Percentiles rank a stretch among this genome's conserved stretches.
Evolutionary conservation across 2,329 filamentous ascomycete genomes (phyloP).

Genomic region (Calonectria pauciramosa): DNA sequence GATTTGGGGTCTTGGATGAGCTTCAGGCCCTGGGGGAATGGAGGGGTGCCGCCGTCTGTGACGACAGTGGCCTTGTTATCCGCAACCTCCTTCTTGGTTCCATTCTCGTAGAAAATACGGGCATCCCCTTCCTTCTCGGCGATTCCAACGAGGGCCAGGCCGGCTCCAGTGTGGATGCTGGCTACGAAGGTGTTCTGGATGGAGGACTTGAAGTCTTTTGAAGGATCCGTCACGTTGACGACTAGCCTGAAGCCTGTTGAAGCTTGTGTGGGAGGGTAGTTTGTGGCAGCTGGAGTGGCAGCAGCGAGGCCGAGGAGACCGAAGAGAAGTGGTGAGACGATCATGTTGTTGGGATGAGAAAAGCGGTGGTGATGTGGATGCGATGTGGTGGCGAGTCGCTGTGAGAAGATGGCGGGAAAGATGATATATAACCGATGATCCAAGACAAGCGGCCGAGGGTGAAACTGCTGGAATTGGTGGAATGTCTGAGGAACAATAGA

Average conservation of each 20-base stretch:
- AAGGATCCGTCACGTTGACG: conserved; percentile 59
- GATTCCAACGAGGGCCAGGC: conserved; percentile 55
- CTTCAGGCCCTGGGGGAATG: conserved; percentile 54
- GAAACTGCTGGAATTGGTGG: background rate
- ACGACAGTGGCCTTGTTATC: conserved; percentile 52
- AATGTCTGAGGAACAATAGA: conserved; percentile 2
- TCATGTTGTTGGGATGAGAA: conserved; percentile 31
- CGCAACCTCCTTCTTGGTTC: conserved; percentile 54
- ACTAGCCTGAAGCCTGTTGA: conserved; percentile 57
- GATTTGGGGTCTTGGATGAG: conserved; percentile 47
- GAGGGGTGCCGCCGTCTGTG: conserved; percentile 56
- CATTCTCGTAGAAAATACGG: conserved; percentile 65
- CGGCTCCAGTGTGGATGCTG: conserved; percentile 60
- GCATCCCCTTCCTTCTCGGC: conserved; percentile 37
- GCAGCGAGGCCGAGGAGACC: conserved; percentile 42
- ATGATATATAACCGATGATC: background rate
- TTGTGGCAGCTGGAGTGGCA: conserved; percentile 36
- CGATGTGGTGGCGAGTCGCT: background rate
- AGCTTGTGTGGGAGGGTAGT: conserved; percentile 31
- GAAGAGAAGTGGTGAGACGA: conserved; percentile 41
- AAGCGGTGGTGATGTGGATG: background rate
- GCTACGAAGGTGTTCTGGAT: conserved; percentile 57
- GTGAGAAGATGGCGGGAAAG: background rate
- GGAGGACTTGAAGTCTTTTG: conserved; percentile 55
- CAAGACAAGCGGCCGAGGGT: background rate